Evolutionary conservation across 208 protist genomes (phyloP).

Genomic region (Acanthamoeba sp.): DNA sequence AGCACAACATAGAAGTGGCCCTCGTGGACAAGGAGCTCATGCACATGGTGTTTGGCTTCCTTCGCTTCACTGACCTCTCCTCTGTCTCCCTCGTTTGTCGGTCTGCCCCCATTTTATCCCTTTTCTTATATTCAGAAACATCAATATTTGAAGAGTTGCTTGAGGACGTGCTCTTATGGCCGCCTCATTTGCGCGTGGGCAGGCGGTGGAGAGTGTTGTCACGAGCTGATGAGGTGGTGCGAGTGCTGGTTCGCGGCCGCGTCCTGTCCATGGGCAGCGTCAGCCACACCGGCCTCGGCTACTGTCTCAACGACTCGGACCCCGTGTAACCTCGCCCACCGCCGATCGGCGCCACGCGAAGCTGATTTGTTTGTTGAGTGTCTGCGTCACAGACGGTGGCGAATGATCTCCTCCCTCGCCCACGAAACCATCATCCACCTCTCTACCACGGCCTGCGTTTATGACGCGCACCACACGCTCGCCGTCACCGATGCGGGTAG

Average conservation of each 20-base stretch:
- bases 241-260: background rate
- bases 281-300: conserved; percentile 2
- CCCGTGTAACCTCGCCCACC: background rate
- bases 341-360: background rate
- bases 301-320: background rate
- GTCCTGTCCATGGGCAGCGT: background rate
- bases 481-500: background rate
- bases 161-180: background rate
- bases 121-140: background rate
- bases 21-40: conserved; percentile 32
- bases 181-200: background rate
- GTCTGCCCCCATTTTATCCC: background rate
- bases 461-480: background rate
- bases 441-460: background rate
- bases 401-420: background rate
- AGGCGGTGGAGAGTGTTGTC: background rate
- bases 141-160: no score
- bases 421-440: background rate
- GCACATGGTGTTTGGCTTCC: conserved; percentile 24
- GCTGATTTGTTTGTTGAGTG: background rate
- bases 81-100: background rate
- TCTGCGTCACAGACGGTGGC: background rate
- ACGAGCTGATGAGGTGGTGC: background rate
- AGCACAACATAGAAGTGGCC: background rate
- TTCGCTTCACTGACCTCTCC: background rate